These are phyloP conservation scores for Rasamsonia emersonii DNA, from an alignment of 2,329 filamentous ascomycete genomes.

Conservation along the genomic window DNA sequence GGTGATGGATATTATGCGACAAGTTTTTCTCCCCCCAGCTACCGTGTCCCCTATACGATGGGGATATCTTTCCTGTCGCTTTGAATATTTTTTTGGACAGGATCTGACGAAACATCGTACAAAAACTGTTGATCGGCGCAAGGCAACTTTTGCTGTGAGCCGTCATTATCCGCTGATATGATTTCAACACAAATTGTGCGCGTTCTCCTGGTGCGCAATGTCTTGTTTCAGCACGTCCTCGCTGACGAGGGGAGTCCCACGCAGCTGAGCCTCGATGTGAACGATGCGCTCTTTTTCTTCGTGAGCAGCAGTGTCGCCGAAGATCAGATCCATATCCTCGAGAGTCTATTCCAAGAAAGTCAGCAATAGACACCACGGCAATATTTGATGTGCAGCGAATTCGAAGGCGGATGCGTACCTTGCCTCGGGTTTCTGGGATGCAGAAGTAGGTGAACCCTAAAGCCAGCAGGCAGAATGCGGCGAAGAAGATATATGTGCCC, in stretches of 20 bases:
- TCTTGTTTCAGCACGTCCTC: conserved; percentile 16
- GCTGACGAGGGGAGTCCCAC: conserved; percentile 16
- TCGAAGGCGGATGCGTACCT: conserved; percentile 14
- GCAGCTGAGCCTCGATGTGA: conserved; percentile 29
- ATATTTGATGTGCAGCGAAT: background rate
- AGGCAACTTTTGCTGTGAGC: too few relatives aligned
- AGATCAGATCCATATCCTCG: conserved; percentile 48
- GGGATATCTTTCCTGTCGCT: too few relatives aligned
- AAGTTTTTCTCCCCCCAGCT: too few relatives aligned
- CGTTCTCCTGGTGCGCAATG: conserved; percentile 15
- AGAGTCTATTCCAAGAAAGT: conserved; percentile 30
- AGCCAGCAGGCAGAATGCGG: conserved; percentile 27
- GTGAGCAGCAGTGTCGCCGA: conserved; percentile 30
- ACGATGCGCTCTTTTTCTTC: conserved; percentile 31
- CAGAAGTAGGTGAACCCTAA: conserved; percentile 26
- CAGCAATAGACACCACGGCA: background rate
- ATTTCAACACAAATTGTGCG: conserved; percentile 5
- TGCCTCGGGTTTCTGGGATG: conserved; percentile 28
- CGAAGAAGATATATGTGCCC: conserved; percentile 34
- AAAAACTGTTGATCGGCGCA: too few relatives aligned
- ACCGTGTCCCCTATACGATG: too few relatives aligned
- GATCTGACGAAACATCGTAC: too few relatives aligned
- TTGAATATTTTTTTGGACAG: too few relatives aligned
- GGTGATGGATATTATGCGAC: too few relatives aligned
- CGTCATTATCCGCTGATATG: too few relatives aligned